phyloP scores from a whole-genome alignment of 2,329 filamentous ascomycete species.

The Fusarium sambucinum region DNA sequence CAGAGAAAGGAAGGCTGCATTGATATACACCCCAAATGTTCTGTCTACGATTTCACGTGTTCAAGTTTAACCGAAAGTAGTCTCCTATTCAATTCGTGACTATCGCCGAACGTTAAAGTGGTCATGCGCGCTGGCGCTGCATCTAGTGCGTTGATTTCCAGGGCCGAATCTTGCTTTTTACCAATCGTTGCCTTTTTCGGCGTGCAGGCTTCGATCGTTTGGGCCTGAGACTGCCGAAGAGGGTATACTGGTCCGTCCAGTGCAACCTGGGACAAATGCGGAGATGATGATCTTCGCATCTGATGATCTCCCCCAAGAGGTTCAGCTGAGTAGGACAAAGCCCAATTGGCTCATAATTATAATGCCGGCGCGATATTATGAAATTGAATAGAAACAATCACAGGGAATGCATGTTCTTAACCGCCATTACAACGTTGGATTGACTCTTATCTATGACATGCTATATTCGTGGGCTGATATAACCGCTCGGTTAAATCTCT shows the following conservation, averaged over 20 bases:
- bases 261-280: conserved; percentile 1
- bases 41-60: not conserved
- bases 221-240: conserved; percentile 10
- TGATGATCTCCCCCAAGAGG: not conserved
- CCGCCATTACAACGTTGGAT: not conserved
- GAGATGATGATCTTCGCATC: conserved; percentile 30
- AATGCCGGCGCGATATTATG: not conserved
- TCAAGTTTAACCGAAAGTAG: not conserved
- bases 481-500: not conserved
- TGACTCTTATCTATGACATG: not conserved
- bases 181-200: conserved; percentile 4
- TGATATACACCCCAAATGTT: conserved; percentile 3
- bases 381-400: not conserved
- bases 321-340: not conserved
- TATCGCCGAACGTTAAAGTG: conserved; percentile 2
- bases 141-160: conserved; percentile 3
- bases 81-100: conserved; percentile 13
- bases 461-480: conserved; percentile 7
- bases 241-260: conserved; percentile 21
- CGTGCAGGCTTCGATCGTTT: not conserved
- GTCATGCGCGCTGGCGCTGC: conserved; percentile 15
- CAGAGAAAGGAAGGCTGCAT: not conserved
- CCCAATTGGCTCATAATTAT: not conserved
- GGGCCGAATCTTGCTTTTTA: conserved; percentile 20
- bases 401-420: not conserved